These are phyloP conservation scores for Rhodotorula sp. DNA, from an alignment of 1,284 basidiomycete species.

Conservation along the genomic window DNA sequence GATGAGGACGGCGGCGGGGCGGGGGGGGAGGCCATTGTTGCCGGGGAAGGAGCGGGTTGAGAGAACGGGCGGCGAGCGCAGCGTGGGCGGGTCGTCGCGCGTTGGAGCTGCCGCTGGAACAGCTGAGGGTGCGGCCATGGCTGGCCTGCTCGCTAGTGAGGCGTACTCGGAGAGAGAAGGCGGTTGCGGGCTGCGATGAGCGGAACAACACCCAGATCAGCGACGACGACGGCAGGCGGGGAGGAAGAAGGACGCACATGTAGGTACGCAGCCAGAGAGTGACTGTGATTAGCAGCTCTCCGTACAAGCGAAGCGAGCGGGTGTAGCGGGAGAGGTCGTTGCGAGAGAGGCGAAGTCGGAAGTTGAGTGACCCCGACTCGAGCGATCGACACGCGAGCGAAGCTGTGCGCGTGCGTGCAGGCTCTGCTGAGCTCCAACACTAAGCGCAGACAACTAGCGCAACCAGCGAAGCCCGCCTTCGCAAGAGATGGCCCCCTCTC, in stretches of 20 bases:
- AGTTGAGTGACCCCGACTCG: neutral
- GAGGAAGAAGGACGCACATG: neutral
- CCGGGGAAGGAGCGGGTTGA: conserved; percentile 4
- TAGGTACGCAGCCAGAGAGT: neutral
- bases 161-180: neutral
- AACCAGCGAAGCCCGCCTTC: too few species aligned
- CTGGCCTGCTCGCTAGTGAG: neutral
- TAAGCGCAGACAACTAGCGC: too few species aligned
- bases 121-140: conserved; percentile 1
- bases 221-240: neutral
- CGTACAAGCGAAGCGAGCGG: neutral
- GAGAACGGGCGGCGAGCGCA: conserved; percentile 1
- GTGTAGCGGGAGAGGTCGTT: neutral
- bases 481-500: too few species aligned
- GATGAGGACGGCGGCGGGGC: conserved; percentile 12
- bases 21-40: conserved; percentile 1
- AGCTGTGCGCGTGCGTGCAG: neutral
- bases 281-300: neutral
- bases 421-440: too few species aligned
- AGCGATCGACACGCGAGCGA: neutral
- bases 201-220: neutral
- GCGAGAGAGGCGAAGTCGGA: neutral
- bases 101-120: neutral
- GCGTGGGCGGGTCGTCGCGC: neutral
- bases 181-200: neutral